Conservation (phyloP, 192 early-diverging fungal species). For the Ambispora gerdemannii region DNA sequence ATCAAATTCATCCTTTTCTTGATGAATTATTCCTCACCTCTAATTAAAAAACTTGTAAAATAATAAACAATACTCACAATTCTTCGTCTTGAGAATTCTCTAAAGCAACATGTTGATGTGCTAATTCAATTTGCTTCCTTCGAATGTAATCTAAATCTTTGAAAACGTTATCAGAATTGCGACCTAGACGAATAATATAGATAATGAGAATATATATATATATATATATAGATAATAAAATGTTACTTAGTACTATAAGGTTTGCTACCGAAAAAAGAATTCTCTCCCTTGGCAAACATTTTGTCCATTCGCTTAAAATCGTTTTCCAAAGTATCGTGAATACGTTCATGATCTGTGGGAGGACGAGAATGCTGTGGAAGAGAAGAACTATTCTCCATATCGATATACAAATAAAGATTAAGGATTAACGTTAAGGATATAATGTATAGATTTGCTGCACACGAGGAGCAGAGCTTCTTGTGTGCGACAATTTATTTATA, state of each 20-base stretch:
- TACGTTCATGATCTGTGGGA: conserved; percentile 19
- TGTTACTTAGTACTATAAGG: neutral
- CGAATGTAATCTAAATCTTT: conserved; percentile 32
- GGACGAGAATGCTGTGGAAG: neutral
- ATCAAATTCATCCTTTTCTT: too few relatives aligned
- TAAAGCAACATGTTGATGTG: conserved; percentile 27
- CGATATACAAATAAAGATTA: too few relatives aligned
- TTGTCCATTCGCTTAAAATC: conserved; percentile 33
- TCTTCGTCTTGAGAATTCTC: conserved; percentile 28
- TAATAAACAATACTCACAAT: conserved; percentile 3
- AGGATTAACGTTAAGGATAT: too few relatives aligned
- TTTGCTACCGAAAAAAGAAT: conserved; percentile 19
- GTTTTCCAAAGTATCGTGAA: conserved; percentile 20
- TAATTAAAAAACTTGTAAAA: neutral
- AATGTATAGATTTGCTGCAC: too few relatives aligned
- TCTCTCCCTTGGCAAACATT: conserved; percentile 31
- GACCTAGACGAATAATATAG: neutral
- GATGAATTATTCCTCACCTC: too few relatives aligned
- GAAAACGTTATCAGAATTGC: conserved; percentile 31
- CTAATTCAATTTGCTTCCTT: conserved; percentile 27
- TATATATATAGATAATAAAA: neutral
- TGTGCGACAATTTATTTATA: too few relatives aligned
- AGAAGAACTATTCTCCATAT: neutral
- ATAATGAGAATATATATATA: neutral
- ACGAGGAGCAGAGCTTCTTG: too few relatives aligned